A percentile compares a stretch with the other conserved stretches of the same genome.
Evolutionary conservation across 495 filamentous ascomycete genomes (phyloP).

Genomic region (Achaetomiella virescens): DNA sequence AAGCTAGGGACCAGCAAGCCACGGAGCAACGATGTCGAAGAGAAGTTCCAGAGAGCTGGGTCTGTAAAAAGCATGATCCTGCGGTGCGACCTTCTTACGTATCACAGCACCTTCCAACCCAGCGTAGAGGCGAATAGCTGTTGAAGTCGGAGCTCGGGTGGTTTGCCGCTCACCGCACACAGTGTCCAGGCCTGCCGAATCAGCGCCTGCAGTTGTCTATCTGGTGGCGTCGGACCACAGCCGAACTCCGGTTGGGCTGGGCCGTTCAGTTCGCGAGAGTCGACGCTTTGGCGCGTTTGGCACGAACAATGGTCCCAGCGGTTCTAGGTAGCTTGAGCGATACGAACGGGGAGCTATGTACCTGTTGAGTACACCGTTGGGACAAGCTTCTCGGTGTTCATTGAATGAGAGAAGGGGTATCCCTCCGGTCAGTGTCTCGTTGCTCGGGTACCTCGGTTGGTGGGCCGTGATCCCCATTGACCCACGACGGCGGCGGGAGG

Average conservation of each 20-base stretch:
- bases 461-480: background rate
- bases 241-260: background rate
- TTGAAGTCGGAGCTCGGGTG: background rate
- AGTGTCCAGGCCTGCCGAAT: background rate
- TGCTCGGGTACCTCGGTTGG: background rate
- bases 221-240: background rate
- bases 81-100: background rate
- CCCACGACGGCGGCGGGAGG: conserved; percentile 4
- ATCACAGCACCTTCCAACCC: too few relatives aligned
- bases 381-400: background rate
- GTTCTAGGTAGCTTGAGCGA: too few relatives aligned
- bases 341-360: too few relatives aligned
- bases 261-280: too few relatives aligned
- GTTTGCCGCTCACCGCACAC: background rate
- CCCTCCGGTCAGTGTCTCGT: background rate
- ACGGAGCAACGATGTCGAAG: background rate
- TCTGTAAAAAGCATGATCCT: background rate
- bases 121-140: background rate
- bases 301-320: too few relatives aligned
- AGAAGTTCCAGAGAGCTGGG: background rate
- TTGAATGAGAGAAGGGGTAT: background rate
- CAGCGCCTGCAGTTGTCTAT: background rate
- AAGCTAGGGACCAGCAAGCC: too few relatives aligned
- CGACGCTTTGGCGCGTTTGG: too few relatives aligned
- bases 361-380: too few relatives aligned